These are phyloP conservation scores for Lactuca sativa DNA, from an alignment of 129 eudicot genomes.

Conservation along the genomic window DNA sequence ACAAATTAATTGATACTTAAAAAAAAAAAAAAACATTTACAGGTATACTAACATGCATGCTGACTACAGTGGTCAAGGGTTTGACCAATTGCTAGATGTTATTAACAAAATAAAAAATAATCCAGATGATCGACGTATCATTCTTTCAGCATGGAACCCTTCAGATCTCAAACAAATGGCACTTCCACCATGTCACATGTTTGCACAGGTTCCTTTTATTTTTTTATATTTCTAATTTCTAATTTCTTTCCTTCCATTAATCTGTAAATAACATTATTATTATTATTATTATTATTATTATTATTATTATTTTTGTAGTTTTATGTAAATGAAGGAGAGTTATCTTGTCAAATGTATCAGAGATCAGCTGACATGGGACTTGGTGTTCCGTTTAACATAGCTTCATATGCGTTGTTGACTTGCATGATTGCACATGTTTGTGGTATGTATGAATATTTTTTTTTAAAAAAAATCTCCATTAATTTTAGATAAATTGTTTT, in stretches of 20 bases:
- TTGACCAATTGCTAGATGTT: constrained; percentile 85
- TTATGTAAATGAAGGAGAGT: constrained; percentile 86
- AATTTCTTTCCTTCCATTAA: background rate
- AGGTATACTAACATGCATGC: constrained; percentile 93
- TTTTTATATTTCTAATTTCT: no score
- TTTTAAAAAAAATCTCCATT: background rate
- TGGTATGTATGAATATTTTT: constrained; percentile 69
- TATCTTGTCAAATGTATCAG: constrained; percentile 97
- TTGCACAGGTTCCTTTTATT: constrained; percentile 64
- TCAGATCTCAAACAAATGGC: constrained; percentile 94
- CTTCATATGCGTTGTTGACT: constrained; percentile 84
- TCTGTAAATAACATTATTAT: constrained; percentile 2
- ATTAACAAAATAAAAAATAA: constrained; percentile 76
- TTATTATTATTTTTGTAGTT: constrained; percentile 47
- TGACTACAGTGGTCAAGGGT: constrained; percentile 92
- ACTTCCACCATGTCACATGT: constrained; percentile 98
- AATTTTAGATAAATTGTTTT: background rate
- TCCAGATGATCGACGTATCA: constrained; percentile 85
- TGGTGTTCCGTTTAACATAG: constrained; percentile 94
- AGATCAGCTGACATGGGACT: constrained; percentile 98
- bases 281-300: background rate
- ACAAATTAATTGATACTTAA: no score
- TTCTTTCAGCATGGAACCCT: constrained; percentile 98
- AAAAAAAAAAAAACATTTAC: constrained; percentile 9
- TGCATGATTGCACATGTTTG: constrained; percentile 98